Conservation (phyloP, 2,329 filamentous ascomycete genomes). For the Drechslerella dactyloides region DNA sequence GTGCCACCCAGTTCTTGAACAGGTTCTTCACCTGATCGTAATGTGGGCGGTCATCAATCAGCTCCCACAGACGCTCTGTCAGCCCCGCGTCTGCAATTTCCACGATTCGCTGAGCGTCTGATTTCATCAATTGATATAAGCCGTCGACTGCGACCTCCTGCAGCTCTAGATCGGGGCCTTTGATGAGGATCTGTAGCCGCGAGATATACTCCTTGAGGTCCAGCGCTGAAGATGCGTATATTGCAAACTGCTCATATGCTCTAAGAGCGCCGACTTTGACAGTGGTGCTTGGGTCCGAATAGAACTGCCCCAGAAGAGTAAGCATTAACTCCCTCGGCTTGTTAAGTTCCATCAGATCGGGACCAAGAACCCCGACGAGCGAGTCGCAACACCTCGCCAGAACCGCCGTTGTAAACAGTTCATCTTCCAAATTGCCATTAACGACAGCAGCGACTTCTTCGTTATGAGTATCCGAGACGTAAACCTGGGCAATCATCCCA, state of each 20-base stretch:
- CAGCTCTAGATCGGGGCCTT: constrained; percentile 71
- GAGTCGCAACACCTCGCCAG: constrained; percentile 89
- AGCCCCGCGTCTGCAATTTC: constrained; percentile 75
- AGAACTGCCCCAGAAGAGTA: constrained; percentile 81
- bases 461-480: constrained; percentile 89
- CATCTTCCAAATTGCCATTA: constrained; percentile 88
- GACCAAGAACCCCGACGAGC: constrained; percentile 94
- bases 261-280: constrained; percentile 78
- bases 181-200: constrained; percentile 77
- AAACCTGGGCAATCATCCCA: constrained; percentile 91
- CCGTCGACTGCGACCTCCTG: constrained; percentile 84
- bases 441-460: constrained; percentile 78
- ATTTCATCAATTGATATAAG: constrained; percentile 92
- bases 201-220: constrained; percentile 84
- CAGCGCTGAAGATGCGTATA: constrained; percentile 89
- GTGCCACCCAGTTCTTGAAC: constrained; percentile 89
- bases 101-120: constrained; percentile 83
- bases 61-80: constrained; percentile 90
- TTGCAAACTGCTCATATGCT: constrained; percentile 86
- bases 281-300: constrained; percentile 72
- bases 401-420: constrained; percentile 79
- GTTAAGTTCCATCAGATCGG: constrained; percentile 88
- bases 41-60: constrained; percentile 76
- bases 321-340: constrained; percentile 93
- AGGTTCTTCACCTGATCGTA: constrained; percentile 85